These are phyloP conservation scores for Chalciporus piperatus DNA, from an alignment of 768 basidiomycete genomes.

Conservation along the genomic window DNA sequence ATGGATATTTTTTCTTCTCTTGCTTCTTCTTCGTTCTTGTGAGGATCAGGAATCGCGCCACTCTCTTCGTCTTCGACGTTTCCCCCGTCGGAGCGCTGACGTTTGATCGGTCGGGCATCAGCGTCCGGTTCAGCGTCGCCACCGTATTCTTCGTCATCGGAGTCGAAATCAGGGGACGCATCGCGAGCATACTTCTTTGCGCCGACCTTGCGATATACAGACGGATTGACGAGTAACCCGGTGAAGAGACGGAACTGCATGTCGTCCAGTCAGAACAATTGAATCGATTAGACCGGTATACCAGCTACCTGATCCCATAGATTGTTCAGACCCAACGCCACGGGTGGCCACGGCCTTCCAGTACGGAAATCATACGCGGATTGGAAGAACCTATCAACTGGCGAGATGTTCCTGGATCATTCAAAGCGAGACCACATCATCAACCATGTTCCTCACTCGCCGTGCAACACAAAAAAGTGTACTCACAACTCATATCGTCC, in stretches of 20 bases:
- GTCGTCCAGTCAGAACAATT: constrained; percentile 7
- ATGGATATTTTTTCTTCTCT: constrained; percentile 43
- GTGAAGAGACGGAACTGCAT: constrained; percentile 58
- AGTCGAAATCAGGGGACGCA: constrained; percentile 34
- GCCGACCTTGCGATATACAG: constrained; percentile 31
- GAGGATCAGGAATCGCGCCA: constrained; percentile 34
- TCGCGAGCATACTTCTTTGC: constrained; percentile 31
- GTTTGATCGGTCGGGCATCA: constrained; percentile 21
- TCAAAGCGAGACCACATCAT: not conserved
- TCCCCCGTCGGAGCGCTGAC: constrained; percentile 19
- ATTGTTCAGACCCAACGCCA: constrained; percentile 31
- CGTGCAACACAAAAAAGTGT: constrained; percentile 4
- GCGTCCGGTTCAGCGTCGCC: not conserved
- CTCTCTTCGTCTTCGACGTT: constrained; percentile 33
- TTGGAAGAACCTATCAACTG: constrained; percentile 55
- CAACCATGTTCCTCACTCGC: not conserved
- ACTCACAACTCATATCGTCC: constrained; percentile 52
- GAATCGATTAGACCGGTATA: not conserved
- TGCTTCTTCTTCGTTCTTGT: constrained; percentile 29
- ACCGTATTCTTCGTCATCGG: constrained; percentile 26
- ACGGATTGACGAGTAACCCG: constrained; percentile 53
- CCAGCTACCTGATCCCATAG: constrained; percentile 64
- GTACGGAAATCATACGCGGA: constrained; percentile 57
- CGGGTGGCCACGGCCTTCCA: constrained; percentile 38
- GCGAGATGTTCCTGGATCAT: constrained; percentile 38